Evolutionary conservation across 1,284 basidiomycete species (phyloP), one percentile per base, ranked within the genome.

Genomic region (Pterula multifida): DNA sequence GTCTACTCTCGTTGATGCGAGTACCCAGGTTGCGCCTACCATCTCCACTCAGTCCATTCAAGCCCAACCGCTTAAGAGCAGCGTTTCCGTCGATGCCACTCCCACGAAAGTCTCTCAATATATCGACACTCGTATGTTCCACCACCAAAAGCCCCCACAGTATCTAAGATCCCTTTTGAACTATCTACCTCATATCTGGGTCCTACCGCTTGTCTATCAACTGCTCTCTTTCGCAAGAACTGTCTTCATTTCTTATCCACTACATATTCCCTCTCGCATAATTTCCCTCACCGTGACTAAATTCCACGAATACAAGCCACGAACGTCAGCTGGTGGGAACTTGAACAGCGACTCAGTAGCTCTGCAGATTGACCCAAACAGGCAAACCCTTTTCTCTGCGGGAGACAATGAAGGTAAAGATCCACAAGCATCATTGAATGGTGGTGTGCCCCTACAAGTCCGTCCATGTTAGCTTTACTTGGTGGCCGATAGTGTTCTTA

Each of bases 191-290:
- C 55, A 58, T 51, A 52, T 42, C 36, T 49, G 50, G 51, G 53
- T 65, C 28, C 50, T 76, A 11, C 69, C 70, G n/a, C 62, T 70
- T 35, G 57, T 78, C 52, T 57, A 72, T 53, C 62, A 63, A 32
- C 56, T 78, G 26, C 53, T 78, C 45, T 64, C 71, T 25, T 57
- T 73, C 48, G 66, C 71, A 49, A 75, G 67, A 55, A 68, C 63
- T 47, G 58, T 71, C 49, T 62, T 75, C 58, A 63, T 74, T 52
- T 61, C 61, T 23, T 70, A 70, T 53, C 73, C 76, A 26, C 58
- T 77, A 49, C 63, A 69, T 3, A 56, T 76, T 44, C 69, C 74
- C 48, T 68, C 51, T 60, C 65, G 55, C 55, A 61, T 21, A 56
- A 61, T 23, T 35, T 68, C 54, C 32, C 60, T 57, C 55, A 60